Percentiles rank a stretch among this genome's conserved stretches.
phyloP scores from a whole-genome alignment of 176 grass and related monocot species.

The Saccharum officinarum region DNA sequence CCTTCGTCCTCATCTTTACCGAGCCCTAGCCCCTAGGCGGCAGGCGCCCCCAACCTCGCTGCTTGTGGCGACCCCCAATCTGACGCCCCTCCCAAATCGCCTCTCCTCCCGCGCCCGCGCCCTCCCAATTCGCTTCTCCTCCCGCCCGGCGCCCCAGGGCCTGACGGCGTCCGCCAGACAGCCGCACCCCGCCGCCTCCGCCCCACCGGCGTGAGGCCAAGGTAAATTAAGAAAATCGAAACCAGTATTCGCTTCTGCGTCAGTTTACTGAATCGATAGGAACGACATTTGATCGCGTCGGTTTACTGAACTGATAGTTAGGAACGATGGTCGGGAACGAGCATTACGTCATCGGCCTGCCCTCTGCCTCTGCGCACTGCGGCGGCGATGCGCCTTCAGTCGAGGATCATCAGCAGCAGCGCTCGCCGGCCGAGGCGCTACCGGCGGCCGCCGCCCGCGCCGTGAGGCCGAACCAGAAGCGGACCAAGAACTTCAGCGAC shows the following conservation, averaged over 20 bases:
- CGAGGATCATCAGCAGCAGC: not conserved
- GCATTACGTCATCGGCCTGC: not conserved
- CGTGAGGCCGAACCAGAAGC: not conserved
- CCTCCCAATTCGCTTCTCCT: not conserved
- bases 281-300: too few species aligned
- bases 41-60: not conserved
- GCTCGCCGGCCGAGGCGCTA: not conserved
- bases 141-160: not conserved
- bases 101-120: not conserved
- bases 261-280: too few species aligned
- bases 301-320: not conserved
- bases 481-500: conserved; percentile 1
- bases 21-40: not conserved
- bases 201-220: not conserved
- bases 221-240: not conserved
- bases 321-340: not conserved
- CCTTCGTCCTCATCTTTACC: not conserved
- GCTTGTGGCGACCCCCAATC: not conserved
- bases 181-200: not conserved
- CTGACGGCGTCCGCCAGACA: not conserved
- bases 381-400: not conserved
- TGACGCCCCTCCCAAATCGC: not conserved
- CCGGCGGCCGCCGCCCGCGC: not conserved
- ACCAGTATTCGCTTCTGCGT: not conserved
- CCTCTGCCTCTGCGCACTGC: not conserved